Conservation (phyloP, 345 rosid species). For the Linum tenue region DNA sequence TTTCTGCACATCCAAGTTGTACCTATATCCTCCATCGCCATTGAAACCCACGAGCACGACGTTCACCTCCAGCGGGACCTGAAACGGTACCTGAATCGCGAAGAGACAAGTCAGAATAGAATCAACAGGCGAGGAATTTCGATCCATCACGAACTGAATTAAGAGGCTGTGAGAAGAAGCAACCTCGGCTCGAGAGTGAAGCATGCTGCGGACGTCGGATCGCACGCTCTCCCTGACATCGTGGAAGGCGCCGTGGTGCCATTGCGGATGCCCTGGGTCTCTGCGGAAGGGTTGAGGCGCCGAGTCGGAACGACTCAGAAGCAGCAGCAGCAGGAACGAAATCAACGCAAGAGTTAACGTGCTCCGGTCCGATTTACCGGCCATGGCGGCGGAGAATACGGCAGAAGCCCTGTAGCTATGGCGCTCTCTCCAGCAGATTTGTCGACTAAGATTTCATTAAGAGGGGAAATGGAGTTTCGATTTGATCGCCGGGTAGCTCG, state of each 20-base stretch:
- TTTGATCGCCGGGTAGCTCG: neutral
- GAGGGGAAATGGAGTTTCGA: neutral
- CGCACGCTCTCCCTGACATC: constrained; percentile 80
- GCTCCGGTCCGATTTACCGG: neutral
- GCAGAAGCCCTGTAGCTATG: neutral
- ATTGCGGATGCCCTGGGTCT: constrained; percentile 87
- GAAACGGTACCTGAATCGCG: constrained; percentile 79
- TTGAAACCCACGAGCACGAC: constrained; percentile 74
- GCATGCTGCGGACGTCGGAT: constrained; percentile 88
- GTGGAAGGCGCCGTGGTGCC: constrained; percentile 99
- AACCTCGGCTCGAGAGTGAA: constrained; percentile 97
- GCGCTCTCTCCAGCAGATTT: neutral
- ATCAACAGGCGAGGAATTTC: neutral
- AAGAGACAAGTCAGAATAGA: neutral
- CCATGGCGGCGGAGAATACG: neutral
- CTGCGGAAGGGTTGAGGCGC: constrained; percentile 72
- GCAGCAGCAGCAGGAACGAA: constrained; percentile 1
- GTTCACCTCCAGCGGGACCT: constrained; percentile 92
- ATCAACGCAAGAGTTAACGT: neutral
- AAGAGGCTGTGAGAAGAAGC: neutral
- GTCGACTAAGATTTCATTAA: neutral
- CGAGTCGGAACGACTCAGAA: constrained; percentile 15
- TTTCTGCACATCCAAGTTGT: constrained; percentile 50
- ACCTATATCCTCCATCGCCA: constrained; percentile 93
- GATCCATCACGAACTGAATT: neutral